Conservation (phyloP, 2,329 filamentous ascomycete species). For the Ceratocystis papillata region DNA sequence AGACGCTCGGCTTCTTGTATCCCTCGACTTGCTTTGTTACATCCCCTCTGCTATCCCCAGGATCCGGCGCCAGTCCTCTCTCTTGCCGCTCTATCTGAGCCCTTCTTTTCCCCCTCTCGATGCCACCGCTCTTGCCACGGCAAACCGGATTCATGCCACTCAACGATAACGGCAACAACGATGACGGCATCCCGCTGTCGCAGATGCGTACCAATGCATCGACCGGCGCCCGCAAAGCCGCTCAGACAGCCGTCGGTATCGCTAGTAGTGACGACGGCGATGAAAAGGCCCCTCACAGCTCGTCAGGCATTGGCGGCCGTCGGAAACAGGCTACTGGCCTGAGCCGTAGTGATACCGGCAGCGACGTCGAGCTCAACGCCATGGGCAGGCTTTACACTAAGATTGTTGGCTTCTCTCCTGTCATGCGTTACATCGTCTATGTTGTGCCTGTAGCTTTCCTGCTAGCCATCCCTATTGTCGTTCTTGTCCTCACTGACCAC, state of each 20-base stretch:
- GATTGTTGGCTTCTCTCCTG: conserved; percentile 50
- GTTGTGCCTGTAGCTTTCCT: conserved; percentile 52
- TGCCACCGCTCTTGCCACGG: conserved; percentile 32
- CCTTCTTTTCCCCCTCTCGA: neutral
- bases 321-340: conserved; percentile 39
- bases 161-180: conserved; percentile 30
- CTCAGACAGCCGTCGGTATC: conserved; percentile 33
- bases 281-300: conserved; percentile 38
- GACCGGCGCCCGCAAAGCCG: conserved; percentile 42
- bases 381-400: conserved; percentile 57
- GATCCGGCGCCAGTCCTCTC: neutral
- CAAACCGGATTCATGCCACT: conserved; percentile 40
- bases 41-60: neutral
- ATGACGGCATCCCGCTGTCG: conserved; percentile 44
- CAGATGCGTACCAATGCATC: conserved; percentile 45
- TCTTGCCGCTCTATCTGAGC: too few relatives aligned
- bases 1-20: neutral
- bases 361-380: conserved; percentile 48
- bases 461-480: conserved; percentile 51
- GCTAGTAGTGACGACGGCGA: conserved; percentile 22
- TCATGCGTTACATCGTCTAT: conserved; percentile 58
- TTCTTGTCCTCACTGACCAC: conserved; percentile 40
- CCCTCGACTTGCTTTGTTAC: neutral
- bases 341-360: conserved; percentile 35
- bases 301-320: conserved; percentile 33